phyloP scores from a whole-genome alignment of 2,329 filamentous ascomycete genomes.

The Ilyonectria mors-panacis region DNA sequence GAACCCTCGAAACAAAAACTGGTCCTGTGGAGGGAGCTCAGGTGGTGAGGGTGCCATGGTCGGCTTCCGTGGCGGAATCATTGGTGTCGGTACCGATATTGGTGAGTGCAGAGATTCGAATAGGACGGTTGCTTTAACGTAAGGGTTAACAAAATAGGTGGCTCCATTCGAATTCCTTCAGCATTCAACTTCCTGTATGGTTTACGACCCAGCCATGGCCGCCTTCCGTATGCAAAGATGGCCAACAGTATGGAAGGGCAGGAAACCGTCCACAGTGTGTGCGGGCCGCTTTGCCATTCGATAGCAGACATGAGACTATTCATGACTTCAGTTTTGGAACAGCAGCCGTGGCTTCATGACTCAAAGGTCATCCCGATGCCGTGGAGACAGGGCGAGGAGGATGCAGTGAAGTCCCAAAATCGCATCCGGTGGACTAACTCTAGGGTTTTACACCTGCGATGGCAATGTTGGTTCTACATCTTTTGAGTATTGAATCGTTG shows the following conservation, averaged over 20 bases:
- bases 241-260: constrained; percentile 55
- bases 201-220: constrained; percentile 43
- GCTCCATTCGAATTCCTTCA: constrained; percentile 51
- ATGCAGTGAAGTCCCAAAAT: constrained; percentile 42
- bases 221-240: constrained; percentile 52
- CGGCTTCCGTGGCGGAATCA: constrained; percentile 50
- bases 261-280: constrained; percentile 51
- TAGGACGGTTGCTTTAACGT: not conserved
- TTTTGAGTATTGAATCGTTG: not conserved
- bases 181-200: constrained; percentile 51
- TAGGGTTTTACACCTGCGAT: constrained; percentile 54
- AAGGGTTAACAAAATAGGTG: constrained; percentile 46
- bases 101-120: constrained; percentile 32
- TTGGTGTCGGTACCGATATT: constrained; percentile 57
- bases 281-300: constrained; percentile 52
- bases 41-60: constrained; percentile 56
- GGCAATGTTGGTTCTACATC: constrained; percentile 23
- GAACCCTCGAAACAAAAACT: constrained; percentile 53
- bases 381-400: constrained; percentile 53
- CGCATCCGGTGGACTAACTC: constrained; percentile 38
- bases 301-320: constrained; percentile 39
- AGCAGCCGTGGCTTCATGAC: constrained; percentile 55
- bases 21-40: constrained; percentile 54
- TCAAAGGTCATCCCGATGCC: constrained; percentile 54
- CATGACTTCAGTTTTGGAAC: constrained; percentile 49